These are phyloP conservation scores for Penicillium nordicum DNA, from an alignment of 2,329 filamentous ascomycete genomes.

Conservation along the genomic window DNA sequence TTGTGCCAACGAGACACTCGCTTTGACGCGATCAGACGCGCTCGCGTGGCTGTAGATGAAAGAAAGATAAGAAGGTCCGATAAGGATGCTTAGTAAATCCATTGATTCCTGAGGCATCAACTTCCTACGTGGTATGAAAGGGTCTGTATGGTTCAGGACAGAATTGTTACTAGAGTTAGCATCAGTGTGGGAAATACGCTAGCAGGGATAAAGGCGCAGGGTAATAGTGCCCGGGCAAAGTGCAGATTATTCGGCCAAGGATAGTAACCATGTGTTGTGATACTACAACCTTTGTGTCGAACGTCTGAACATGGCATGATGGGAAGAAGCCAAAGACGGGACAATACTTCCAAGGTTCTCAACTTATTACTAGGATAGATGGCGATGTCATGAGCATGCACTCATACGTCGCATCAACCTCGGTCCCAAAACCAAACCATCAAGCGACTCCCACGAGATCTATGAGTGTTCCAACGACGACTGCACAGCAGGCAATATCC, in stretches of 20 bases:
- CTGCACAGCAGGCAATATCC: background rate
- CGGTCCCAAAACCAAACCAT: background rate
- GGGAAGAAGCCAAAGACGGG: background rate
- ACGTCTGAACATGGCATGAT: too few species aligned
- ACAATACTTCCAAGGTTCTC: background rate
- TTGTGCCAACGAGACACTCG: background rate
- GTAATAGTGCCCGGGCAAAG: background rate
- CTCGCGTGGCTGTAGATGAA: slow-evolving; percentile 1
- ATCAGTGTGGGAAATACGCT: too few species aligned
- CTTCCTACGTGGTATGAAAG: too few species aligned
- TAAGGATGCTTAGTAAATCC: background rate
- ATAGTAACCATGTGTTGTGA: background rate
- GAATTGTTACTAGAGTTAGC: too few species aligned
- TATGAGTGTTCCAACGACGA: background rate
- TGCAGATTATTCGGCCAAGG: background rate
- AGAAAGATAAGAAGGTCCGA: slow-evolving; percentile 2
- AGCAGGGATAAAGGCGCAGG: too few species aligned
- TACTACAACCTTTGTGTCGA: too few species aligned
- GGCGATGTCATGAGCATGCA: background rate
- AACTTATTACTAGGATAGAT: background rate
- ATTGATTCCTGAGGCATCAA: background rate
- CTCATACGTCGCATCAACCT: background rate
- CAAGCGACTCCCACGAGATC: background rate
- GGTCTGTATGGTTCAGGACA: too few species aligned
- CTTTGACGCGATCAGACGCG: slow-evolving; percentile 18